Evolutionary conservation across 2,329 filamentous ascomycete species (phyloP).

Genomic region (Neurospora crassa): DNA sequence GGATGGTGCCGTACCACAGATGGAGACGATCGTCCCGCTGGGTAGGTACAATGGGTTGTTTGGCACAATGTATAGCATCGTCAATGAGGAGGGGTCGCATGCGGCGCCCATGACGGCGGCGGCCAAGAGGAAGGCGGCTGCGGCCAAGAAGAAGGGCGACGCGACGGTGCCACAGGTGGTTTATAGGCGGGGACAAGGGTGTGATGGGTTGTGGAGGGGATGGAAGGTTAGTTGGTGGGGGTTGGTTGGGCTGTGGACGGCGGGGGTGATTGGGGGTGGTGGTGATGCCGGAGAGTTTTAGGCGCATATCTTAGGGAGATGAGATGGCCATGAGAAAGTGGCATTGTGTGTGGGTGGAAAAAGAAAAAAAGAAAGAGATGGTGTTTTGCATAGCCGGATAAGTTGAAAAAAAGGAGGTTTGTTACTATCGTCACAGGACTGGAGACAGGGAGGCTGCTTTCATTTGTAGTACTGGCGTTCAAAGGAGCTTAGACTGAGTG

Average conservation of each 20-base stretch:
- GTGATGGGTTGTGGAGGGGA: constrained; percentile 60
- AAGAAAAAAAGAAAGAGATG: background rate
- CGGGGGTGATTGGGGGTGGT: constrained; percentile 51
- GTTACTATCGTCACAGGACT: background rate
- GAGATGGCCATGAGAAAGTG: background rate
- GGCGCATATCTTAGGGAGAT: background rate
- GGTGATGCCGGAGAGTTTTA: constrained; percentile 50
- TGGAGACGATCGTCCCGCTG: constrained; percentile 69
- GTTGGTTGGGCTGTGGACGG: constrained; percentile 63
- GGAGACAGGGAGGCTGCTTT: background rate
- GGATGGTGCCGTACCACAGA: constrained; percentile 16
- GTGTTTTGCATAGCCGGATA: background rate
- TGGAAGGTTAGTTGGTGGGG: constrained; percentile 77
- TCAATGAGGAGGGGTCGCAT: constrained; percentile 68
- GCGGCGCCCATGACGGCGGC: constrained; percentile 28
- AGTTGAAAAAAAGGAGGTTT: background rate
- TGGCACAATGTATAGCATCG: constrained; percentile 85
- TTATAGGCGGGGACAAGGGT: constrained; percentile 54
- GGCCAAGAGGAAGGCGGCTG: constrained; percentile 24
- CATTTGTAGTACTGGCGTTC: background rate
- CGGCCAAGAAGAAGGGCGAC: constrained; percentile 21
- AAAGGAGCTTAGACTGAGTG: background rate
- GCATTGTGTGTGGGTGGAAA: background rate
- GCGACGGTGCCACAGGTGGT: constrained; percentile 31
- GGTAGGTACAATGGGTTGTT: constrained; percentile 77